A percentile compares a stretch with the other conserved stretches of the same genome.
Evolutionary conservation across 768 basidiomycete species (phyloP).

Genomic region (Leccinum subgranulosum): DNA sequence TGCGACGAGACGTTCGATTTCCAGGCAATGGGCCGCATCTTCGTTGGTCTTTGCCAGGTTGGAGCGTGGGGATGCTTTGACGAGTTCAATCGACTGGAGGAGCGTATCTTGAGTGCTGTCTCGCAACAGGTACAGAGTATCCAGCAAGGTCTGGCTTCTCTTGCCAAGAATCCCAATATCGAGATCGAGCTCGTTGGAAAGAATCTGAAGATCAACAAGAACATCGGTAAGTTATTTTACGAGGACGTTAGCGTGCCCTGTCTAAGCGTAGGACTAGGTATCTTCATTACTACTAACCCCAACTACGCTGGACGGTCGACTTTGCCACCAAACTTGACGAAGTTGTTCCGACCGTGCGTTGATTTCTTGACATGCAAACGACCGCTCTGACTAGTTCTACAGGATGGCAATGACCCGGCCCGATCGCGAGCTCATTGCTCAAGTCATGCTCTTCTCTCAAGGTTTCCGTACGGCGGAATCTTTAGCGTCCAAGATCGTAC

Average conservation of each 20-base stretch:
- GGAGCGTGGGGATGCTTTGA: conserved; percentile 99
- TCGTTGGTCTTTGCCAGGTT: conserved; percentile 97
- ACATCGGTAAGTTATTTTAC: conserved; percentile 62
- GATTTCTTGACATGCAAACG: background rate
- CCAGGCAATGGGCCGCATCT: conserved; percentile 99
- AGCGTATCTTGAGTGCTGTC: conserved; percentile 95
- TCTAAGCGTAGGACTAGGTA: conserved; percentile 48
- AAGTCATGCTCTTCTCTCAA: conserved; percentile 99
- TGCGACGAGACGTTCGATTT: conserved; percentile 99
- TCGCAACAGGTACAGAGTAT: conserved; percentile 99
- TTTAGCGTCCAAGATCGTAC: conserved; percentile 97
- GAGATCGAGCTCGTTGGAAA: conserved; percentile 98
- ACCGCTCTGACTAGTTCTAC: conserved; percentile 11
- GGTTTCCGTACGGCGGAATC: conserved; percentile 98
- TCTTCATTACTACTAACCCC: conserved; percentile 99
- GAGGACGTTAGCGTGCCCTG: background rate
- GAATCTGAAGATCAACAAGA: conserved; percentile 86
- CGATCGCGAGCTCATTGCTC: conserved; percentile 96
- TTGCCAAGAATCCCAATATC: conserved; percentile 78
- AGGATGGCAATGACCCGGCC: conserved; percentile 99
- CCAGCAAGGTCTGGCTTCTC: conserved; percentile 86
- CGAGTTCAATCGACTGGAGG: conserved; percentile 97
- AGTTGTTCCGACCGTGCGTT: conserved; percentile 88
- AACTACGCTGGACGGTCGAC: conserved; percentile 97
- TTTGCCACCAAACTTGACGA: conserved; percentile 82